A percentile compares a stretch with the other conserved stretches of the same genome.
Evolutionary conservation across 257 asterid species (phyloP).

Genomic region (Buddleja alternifolia): DNA sequence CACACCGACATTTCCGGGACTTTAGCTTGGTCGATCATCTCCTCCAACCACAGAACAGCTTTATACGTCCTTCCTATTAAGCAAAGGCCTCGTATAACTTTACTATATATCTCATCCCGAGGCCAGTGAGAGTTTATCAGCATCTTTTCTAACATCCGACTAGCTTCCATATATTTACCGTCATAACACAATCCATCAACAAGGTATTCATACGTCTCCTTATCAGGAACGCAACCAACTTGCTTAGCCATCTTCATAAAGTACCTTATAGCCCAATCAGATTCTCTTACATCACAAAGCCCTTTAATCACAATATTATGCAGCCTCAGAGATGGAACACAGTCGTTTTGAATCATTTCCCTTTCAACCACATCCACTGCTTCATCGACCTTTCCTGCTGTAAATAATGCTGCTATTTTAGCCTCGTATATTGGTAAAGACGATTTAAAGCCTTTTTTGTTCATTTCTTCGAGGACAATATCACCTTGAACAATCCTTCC

Average conservation of each 20-base stretch:
- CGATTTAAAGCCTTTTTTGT: constrained; percentile 53
- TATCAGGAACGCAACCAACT: constrained; percentile 63
- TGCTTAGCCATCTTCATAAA: constrained; percentile 60
- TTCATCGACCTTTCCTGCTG: constrained; percentile 51
- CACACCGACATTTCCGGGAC: constrained; percentile 64
- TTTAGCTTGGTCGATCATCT: constrained; percentile 78
- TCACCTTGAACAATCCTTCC: constrained; percentile 68
- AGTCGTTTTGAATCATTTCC: constrained; percentile 63
- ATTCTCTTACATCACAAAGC: constrained; percentile 50
- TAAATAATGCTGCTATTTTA: constrained; percentile 56
- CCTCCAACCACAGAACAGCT: constrained; percentile 83
- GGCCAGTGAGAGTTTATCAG: constrained; percentile 57
- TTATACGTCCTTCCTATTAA: constrained; percentile 50
- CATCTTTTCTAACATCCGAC: constrained; percentile 74
- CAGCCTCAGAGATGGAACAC: constrained; percentile 57
- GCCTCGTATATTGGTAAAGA: constrained; percentile 64
- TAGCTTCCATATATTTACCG: constrained; percentile 72
- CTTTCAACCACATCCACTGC: constrained; percentile 61
- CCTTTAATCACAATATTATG: constrained; percentile 72
- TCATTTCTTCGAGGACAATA: constrained; percentile 66
- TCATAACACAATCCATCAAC: constrained; percentile 70
- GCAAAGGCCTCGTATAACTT: constrained; percentile 71
- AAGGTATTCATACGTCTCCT: constrained; percentile 58
- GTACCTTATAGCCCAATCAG: constrained; percentile 51
- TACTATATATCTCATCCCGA: constrained; percentile 46